phyloP scores from a whole-genome alignment of 768 basidiomycete genomes.

The Mrakia hoshinonis region DNA sequence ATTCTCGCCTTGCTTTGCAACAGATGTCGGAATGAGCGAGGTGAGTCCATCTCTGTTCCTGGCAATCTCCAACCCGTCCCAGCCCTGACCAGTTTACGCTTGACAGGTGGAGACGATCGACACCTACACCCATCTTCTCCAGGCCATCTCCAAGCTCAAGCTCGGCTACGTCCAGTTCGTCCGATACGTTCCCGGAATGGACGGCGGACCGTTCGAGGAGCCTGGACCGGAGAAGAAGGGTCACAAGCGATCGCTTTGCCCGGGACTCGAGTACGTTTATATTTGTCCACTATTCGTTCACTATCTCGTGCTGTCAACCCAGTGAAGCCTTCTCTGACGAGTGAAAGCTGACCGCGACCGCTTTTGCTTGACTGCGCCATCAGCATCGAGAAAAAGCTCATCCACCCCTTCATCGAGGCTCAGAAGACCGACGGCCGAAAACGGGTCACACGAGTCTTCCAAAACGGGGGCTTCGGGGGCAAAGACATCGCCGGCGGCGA shows the following conservation, averaged over 20 bases:
- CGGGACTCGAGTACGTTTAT: not conserved
- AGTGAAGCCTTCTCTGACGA: too few species aligned
- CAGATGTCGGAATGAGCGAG: not conserved
- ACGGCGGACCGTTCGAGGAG: not conserved
- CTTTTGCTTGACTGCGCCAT: too few species aligned
- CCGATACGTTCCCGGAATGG: not conserved
- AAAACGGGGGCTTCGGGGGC: conserved; percentile 1
- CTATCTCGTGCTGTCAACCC: too few species aligned
- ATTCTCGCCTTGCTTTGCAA: not conserved
- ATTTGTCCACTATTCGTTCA: too few species aligned
- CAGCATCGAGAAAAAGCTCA: not conserved
- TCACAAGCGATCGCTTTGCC: not conserved
- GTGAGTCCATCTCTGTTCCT: too few species aligned
- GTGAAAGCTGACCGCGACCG: too few species aligned
- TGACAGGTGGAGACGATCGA: not conserved
- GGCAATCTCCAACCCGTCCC: not conserved
- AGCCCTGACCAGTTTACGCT: not conserved
- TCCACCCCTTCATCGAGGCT: not conserved
- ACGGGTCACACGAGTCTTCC: not conserved
- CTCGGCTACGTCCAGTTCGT: not conserved
- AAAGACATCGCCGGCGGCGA: not conserved
- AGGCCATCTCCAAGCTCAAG: not conserved
- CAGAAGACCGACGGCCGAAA: not conserved
- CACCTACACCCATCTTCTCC: not conserved
- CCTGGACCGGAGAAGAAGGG: not conserved